These are phyloP conservation scores for Lasiosphaeria ovina DNA, from an alignment of 495 filamentous ascomycete genomes.

Conservation along the genomic window DNA sequence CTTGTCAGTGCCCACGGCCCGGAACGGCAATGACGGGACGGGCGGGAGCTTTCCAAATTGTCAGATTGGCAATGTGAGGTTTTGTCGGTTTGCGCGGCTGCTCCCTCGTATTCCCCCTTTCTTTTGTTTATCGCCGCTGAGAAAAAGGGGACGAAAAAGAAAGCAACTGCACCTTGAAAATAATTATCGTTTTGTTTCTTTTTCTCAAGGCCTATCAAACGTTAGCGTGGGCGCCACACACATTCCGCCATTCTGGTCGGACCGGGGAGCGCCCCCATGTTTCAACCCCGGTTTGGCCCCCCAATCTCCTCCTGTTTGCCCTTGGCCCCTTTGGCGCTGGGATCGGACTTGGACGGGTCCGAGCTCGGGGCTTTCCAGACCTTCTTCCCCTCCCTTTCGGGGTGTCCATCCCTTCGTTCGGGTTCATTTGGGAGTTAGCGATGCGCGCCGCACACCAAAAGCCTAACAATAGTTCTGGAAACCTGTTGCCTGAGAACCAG, in stretches of 20 bases:
- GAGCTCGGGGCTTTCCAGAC: not conserved
- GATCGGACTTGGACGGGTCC: not conserved
- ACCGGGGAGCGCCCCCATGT: not conserved
- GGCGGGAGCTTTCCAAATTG: no score
- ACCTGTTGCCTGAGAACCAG: no score
- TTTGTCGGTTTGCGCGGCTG: no score
- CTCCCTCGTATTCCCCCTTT: no score
- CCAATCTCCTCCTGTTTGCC: not conserved
- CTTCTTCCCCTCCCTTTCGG: not conserved
- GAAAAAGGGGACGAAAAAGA: no score
- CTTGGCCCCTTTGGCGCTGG: not conserved
- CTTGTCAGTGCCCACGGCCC: no score
- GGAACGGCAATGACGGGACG: no score
- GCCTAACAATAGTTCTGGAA: no score
- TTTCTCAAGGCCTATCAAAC: not conserved
- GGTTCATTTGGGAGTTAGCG: no score
- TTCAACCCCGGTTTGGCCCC: conserved; percentile 1
- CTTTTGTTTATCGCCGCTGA: no score
- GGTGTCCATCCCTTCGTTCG: not conserved
- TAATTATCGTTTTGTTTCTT: not conserved
- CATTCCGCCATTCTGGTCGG: conserved; percentile 2
- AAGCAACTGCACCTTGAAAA: not conserved
- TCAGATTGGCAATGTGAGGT: no score
- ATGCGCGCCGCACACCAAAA: no score
- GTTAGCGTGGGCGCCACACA: not conserved